Percentiles rank a stretch among this genome's conserved stretches.
Evolutionary conservation across 179 eudicot genomes (phyloP).

Genomic region (Camellia oleifera): DNA sequence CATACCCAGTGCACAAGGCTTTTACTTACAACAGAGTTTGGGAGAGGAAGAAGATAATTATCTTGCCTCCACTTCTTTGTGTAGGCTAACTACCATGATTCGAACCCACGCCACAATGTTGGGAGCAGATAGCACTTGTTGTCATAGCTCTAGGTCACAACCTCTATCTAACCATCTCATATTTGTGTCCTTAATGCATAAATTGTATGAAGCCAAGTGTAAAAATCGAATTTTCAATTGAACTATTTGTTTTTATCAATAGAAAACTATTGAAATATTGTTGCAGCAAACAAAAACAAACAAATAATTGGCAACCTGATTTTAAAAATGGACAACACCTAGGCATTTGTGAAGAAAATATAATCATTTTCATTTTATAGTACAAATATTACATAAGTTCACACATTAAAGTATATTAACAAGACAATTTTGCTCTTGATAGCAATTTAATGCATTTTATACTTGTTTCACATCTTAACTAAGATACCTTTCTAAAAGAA

Average conservation of each 20-base stretch:
- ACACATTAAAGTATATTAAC: background rate
- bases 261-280: background rate
- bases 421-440: background rate
- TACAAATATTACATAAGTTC: background rate
- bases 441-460: background rate
- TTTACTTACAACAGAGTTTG: too few relatives aligned
- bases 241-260: too few relatives aligned
- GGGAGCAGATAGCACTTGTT: too few relatives aligned
- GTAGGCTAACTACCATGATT: too few relatives aligned
- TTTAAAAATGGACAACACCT: background rate
- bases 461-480: background rate
- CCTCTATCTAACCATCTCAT: background rate
- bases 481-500: background rate
- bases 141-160: too few relatives aligned
- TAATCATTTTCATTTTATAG: background rate
- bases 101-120: too few relatives aligned
- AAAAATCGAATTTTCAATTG: too few relatives aligned
- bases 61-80: too few relatives aligned
- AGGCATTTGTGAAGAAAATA: background rate
- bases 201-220: too few relatives aligned
- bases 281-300: constrained; percentile 2
- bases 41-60: too few relatives aligned
- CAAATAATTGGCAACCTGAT: background rate
- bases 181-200: too few relatives aligned
- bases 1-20: too few relatives aligned